Evolutionary conservation across 2,329 filamentous ascomycete species (phyloP).

Genomic region (Beauveria scarabaeidicola): DNA sequence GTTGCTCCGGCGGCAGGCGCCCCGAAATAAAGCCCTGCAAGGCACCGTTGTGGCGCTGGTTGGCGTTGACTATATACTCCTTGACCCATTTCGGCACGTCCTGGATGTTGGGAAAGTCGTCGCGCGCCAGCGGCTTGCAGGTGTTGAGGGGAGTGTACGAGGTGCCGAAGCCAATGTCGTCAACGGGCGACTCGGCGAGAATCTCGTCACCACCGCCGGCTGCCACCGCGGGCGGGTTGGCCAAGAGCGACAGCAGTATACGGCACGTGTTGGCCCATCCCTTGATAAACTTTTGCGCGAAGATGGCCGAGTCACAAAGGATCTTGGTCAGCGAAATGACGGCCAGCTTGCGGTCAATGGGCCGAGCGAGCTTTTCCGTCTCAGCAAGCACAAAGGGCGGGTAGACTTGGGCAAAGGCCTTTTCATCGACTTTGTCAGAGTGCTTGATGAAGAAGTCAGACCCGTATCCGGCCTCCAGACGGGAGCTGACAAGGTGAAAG

Average conservation of each 20-base stretch:
- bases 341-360: slow-evolving; percentile 85
- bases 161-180: slow-evolving; percentile 90
- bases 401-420: slow-evolving; percentile 79
- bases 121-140: slow-evolving; percentile 63
- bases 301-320: slow-evolving; percentile 74
- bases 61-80: slow-evolving; percentile 67
- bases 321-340: slow-evolving; percentile 92
- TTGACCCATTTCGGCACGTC: slow-evolving; percentile 81
- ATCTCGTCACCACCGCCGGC: slow-evolving; percentile 62
- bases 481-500: slow-evolving; percentile 83
- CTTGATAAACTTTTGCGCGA: slow-evolving; percentile 73
- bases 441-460: slow-evolving; percentile 85
- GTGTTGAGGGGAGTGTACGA: slow-evolving; percentile 93
- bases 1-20: slow-evolving; percentile 56
- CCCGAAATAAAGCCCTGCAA: slow-evolving; percentile 64
- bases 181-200: slow-evolving; percentile 80
- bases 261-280: slow-evolving; percentile 89
- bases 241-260: slow-evolving; percentile 77
- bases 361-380: slow-evolving; percentile 79
- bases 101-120: slow-evolving; percentile 79
- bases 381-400: slow-evolving; percentile 77
- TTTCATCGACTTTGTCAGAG: slow-evolving; percentile 71
- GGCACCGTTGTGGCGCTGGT: slow-evolving; percentile 61
- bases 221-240: slow-evolving; percentile 69
- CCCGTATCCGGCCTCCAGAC: slow-evolving; percentile 71